Conservation (phyloP, 2,329 filamentous ascomycete species). For the Nothophaeocryptopus gaeumannii region DNA sequence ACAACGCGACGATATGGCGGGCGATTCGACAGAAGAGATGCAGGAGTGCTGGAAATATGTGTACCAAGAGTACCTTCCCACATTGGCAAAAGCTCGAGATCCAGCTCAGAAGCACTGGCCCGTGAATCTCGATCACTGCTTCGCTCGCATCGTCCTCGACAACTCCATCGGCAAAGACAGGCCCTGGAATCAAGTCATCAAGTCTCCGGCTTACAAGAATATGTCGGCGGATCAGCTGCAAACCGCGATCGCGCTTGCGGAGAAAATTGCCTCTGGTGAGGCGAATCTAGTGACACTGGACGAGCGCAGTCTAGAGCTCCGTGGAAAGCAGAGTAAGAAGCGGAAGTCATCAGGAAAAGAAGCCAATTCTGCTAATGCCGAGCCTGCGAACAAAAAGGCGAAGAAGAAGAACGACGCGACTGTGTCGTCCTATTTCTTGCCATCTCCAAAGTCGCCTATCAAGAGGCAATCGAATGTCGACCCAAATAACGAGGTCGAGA, state of each 20-base stretch:
- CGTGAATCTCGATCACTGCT: conserved; percentile 45
- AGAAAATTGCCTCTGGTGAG: conserved; percentile 38
- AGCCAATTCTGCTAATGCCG: not conserved
- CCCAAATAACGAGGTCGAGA: not conserved
- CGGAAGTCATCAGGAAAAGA: conserved; percentile 13
- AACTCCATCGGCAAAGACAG: conserved; percentile 38
- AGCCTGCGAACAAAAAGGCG: conserved; percentile 23
- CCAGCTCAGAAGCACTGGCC: conserved; percentile 42
- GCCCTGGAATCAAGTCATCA: conserved; percentile 45
- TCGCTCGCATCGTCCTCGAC: conserved; percentile 47
- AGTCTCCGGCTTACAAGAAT: conserved; percentile 43
- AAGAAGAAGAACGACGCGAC: conserved; percentile 14
- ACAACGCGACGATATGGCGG: not conserved
- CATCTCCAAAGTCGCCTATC: conserved; percentile 21
- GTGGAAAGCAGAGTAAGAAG: conserved; percentile 37
- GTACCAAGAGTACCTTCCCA: conserved; percentile 30
- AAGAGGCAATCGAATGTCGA: not conserved
- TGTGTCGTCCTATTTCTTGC: conserved; percentile 34
- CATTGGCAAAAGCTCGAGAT: conserved; percentile 30
- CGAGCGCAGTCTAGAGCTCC: conserved; percentile 39
- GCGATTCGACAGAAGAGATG: conserved; percentile 15
- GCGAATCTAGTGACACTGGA: conserved; percentile 41
- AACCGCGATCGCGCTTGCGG: conserved; percentile 39
- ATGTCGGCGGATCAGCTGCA: conserved; percentile 42
- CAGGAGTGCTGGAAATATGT: conserved; percentile 29